These are phyloP conservation scores for Letharia lupina DNA, from an alignment of 495 filamentous ascomycete genomes.

Conservation along the genomic window DNA sequence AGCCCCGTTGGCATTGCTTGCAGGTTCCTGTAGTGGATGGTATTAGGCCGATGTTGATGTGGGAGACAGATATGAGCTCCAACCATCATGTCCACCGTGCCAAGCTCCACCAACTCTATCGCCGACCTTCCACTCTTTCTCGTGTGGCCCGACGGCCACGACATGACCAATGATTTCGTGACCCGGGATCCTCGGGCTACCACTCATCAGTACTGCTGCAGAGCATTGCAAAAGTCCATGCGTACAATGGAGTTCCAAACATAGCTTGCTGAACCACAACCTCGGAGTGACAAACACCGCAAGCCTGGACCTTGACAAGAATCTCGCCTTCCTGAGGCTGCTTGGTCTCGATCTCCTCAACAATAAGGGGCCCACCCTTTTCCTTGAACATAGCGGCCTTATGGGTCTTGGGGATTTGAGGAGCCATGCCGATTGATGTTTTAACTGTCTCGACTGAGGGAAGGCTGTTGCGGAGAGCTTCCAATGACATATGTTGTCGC, in stretches of 20 bases:
- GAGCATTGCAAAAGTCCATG: neutral
- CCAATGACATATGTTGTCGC: neutral
- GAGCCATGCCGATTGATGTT: constrained; percentile 24
- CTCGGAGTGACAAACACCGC: constrained; percentile 65
- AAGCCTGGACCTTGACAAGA: constrained; percentile 47
- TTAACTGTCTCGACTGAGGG: constrained; percentile 4
- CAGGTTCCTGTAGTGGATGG: constrained; percentile 27
- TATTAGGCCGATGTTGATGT: neutral
- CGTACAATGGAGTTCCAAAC: constrained; percentile 14
- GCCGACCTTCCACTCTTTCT: constrained; percentile 50
- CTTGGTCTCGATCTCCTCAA: constrained; percentile 58
- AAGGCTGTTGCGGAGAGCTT: constrained; percentile 13
- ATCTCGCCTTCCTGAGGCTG: constrained; percentile 57
- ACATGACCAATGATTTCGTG: constrained; percentile 55
- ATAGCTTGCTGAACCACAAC: constrained; percentile 51
- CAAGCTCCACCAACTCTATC: constrained; percentile 52
- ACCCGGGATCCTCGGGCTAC: constrained; percentile 30
- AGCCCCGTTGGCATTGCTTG: constrained; percentile 33
- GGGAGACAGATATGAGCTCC: neutral
- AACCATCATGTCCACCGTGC: constrained; percentile 43
- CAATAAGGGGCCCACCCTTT: constrained; percentile 57
- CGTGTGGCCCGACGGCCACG: constrained; percentile 49
- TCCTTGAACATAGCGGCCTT: constrained; percentile 64
- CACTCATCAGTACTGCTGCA: neutral
- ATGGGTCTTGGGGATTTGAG: constrained; percentile 51